phyloP scores from a whole-genome alignment of 2,329 filamentous ascomycete genomes.

The Microsporum audouinii region DNA sequence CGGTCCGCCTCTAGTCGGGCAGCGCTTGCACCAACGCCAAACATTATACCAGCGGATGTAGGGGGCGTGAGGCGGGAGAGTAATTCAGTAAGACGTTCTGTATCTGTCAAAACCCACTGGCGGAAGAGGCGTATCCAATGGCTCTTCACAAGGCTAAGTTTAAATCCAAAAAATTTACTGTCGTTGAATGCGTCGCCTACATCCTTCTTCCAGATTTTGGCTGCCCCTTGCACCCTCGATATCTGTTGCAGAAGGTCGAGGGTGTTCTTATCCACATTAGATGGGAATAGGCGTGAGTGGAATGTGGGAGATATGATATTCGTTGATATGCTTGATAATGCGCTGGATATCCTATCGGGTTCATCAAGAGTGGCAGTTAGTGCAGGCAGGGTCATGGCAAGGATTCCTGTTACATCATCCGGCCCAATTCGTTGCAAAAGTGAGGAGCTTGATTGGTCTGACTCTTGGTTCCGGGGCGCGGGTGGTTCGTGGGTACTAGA shows the following conservation, averaged over 20 bases:
- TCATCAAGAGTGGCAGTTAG: constrained; percentile 76
- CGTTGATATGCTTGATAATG: constrained; percentile 67
- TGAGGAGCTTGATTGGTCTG: constrained; percentile 24
- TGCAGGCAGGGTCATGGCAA: constrained; percentile 67
- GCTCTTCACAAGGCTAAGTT: constrained; percentile 51
- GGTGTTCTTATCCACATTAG: constrained; percentile 62
- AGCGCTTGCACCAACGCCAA: constrained; percentile 91
- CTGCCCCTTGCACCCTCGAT: constrained; percentile 62
- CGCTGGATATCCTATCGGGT: constrained; percentile 67
- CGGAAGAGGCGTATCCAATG: constrained; percentile 75
- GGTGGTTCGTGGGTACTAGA: constrained; percentile 52
- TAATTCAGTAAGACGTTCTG: constrained; percentile 75
- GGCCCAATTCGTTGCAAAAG: constrained; percentile 37
- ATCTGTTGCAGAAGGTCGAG: constrained; percentile 66
- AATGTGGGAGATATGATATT: constrained; percentile 73
- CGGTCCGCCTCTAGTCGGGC: constrained; percentile 90
- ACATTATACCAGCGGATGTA: constrained; percentile 89
- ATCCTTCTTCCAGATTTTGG: constrained; percentile 90
- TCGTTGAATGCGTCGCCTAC: constrained; percentile 88
- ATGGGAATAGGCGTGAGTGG: constrained; percentile 74
- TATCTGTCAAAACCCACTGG: constrained; percentile 77
- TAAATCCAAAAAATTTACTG: constrained; percentile 65
- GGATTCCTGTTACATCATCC: constrained; percentile 67
- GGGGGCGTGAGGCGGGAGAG: constrained; percentile 68
- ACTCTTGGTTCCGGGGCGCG: constrained; percentile 31